Base-by-base conservation (phyloP, 495 filamentous ascomycete genomes). In the Penicillium verhagenii region DNA sequence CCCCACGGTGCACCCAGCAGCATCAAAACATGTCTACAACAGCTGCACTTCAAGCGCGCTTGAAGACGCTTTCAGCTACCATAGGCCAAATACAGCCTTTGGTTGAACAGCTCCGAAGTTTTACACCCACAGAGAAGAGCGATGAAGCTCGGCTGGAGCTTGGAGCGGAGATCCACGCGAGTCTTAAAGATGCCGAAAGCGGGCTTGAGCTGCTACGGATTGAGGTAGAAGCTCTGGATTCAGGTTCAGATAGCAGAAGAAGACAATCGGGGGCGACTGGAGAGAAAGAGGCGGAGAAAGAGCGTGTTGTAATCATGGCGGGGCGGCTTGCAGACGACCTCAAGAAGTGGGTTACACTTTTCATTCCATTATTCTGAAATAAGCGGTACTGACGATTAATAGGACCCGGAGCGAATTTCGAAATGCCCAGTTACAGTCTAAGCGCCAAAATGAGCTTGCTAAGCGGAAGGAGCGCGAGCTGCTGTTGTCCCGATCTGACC, bases 171-270 rank as follows among this genome's bases (percentile, higher is more conserved):
- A 96, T 97, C 52, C 90, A 90, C 61, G 82, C 89, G 58, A 78
- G 80, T 48, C 73, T 98, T 44, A 89, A 90, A 62, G 89, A 94
- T 50, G 83, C 90, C 44, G 91, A 97, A 66, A 85, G 92, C 29
- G 90, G 96, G 52, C 79, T 96, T 44, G 93, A 96, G 66, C 68
- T 94, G 11, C 60, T 97, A 50, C 79, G 79, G 21, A 88, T 91
- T 56, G 91, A 96, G 49, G 83, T 92, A 39, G 82, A 85, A 50
- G 90, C 88, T 58, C 66, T 91, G 47, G 77, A 75, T 21, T 46
- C 60, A 38, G 58, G 67, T 1, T 47, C 74, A 0, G 79, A 77
- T 20, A 75, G 66, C 35, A 60, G 68, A 43, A 65, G 70, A 33
- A 76, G 69, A 49, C 9, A 38, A 9, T 47, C 59, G 11, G 71